Evolutionary conservation across 345 rosid genomes (phyloP).

Genomic region (Cardamine chenopodiifolia): DNA sequence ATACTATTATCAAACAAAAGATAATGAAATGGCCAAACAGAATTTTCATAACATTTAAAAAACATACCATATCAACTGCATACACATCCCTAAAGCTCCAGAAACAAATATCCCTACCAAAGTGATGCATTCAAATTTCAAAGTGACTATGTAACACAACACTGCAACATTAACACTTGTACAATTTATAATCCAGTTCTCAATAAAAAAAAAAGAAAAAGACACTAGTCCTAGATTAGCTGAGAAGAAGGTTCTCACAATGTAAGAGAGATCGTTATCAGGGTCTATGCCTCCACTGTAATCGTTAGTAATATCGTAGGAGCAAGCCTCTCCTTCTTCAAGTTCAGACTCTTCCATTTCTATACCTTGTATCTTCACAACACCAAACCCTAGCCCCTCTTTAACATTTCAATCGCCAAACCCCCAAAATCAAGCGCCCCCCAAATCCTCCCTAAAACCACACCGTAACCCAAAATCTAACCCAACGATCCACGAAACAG

Average conservation of each 20-base stretch:
- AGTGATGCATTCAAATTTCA: conserved; percentile 4
- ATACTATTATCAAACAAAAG: background rate
- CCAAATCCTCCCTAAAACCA: conserved; percentile 25
- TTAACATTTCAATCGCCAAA: conserved; percentile 49
- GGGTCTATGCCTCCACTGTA: conserved; percentile 62
- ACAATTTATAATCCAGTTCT: background rate
- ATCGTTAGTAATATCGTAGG: conserved; percentile 56
- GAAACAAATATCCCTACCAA: conserved; percentile 29
- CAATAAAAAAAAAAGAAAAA: background rate
- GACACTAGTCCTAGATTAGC: background rate
- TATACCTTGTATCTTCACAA: conserved; percentile 28
- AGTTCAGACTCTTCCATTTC: conserved; percentile 67
- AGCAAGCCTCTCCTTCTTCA: conserved; percentile 81
- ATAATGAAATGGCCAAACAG: conserved; percentile 7
- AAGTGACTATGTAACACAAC: conserved; percentile 20
- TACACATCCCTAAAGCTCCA: conserved; percentile 25
- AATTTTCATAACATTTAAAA: conserved; percentile 25
- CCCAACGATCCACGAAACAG: conserved; percentile 3
- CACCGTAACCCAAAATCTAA: conserved; percentile 1
- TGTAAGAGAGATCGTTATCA: conserved; percentile 74
- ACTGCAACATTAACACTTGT: conserved; percentile 16
- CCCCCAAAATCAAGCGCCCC: conserved; percentile 28
- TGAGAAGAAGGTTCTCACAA: conserved; percentile 53
- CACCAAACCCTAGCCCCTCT: conserved; percentile 50
- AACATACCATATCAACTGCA: conserved; percentile 32